Evolutionary conservation across 1,139 yeast species (phyloP).

Genomic region (Saccharomyces hybrid): DNA sequence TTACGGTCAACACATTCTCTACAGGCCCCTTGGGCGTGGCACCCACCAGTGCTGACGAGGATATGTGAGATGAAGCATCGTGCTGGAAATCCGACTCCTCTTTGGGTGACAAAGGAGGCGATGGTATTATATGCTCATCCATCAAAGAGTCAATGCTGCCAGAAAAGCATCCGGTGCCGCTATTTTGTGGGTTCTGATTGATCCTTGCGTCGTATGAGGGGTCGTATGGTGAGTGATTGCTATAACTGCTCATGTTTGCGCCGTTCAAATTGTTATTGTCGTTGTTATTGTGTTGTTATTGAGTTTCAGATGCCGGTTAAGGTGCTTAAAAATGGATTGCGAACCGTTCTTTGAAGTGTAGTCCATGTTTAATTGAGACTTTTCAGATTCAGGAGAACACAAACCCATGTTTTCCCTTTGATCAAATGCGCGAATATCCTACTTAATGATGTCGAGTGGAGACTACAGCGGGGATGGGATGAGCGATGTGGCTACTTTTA

Average conservation of each 20-base stretch:
- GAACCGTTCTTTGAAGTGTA: slow-evolving; percentile 2
- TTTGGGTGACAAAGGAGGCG: slow-evolving; percentile 31
- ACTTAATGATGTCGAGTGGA: background rate
- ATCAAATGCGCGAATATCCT: background rate
- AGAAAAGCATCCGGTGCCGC: slow-evolving; percentile 7
- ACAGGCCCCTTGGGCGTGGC: background rate
- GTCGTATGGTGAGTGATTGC: slow-evolving; percentile 2
- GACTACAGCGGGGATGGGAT: background rate
- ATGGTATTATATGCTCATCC: slow-evolving; percentile 24
- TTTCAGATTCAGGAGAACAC: slow-evolving; percentile 28
- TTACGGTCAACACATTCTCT: background rate
- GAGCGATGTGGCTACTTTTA: background rate
- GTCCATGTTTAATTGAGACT: slow-evolving; percentile 20
- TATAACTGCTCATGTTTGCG: no score
- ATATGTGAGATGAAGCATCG: background rate
- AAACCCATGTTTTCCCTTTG: slow-evolving; percentile 17
- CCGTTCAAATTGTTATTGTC: background rate
- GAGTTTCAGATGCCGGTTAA: background rate
- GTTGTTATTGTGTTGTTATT: background rate
- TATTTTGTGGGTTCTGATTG: background rate
- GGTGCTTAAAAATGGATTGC: background rate
- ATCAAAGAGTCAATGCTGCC: slow-evolving; percentile 9
- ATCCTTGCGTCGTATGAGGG: background rate
- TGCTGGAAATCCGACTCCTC: slow-evolving; percentile 4
- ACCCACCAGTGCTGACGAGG: background rate